Evolutionary conservation across 805 yeast species (phyloP).

Genomic region (Danielia oregonensis): DNA sequence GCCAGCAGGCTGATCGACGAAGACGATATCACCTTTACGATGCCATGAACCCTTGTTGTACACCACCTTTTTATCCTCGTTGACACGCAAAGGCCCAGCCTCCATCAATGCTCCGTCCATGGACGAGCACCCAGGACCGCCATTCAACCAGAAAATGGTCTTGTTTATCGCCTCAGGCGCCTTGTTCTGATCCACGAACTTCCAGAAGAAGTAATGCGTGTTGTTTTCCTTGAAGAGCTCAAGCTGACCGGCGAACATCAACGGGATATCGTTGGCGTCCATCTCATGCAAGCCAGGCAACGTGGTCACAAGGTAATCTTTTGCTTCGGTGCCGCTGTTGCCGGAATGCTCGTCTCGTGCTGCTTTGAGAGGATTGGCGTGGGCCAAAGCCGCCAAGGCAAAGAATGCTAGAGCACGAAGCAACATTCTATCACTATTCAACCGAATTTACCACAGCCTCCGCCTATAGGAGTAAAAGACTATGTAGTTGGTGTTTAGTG

Average conservation of each 20-base stretch:
- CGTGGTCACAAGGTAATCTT: conserved; percentile 23
- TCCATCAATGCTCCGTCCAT: conserved; percentile 97
- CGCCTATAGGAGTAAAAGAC: too few species aligned
- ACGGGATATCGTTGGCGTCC: conserved; percentile 34
- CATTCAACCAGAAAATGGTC: conserved; percentile 86
- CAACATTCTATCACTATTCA: too few species aligned
- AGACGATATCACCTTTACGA: conserved; percentile 70
- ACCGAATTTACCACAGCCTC: too few species aligned
- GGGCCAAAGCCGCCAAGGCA: conserved; percentile 4
- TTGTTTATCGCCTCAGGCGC: conserved; percentile 34
- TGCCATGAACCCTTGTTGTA: conserved; percentile 81
- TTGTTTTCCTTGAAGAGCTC: conserved; percentile 50
- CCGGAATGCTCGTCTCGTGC: conserved; percentile 6
- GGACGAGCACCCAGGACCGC: conserved; percentile 98
- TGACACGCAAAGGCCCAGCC: conserved; percentile 79
- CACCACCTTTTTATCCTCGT: conserved; percentile 37
- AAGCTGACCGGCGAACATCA: conserved; percentile 66
- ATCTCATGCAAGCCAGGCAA: conserved; percentile 37
- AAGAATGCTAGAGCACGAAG: conserved; percentile 2
- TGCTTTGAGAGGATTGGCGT: conserved; percentile 13
- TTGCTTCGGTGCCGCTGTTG: conserved; percentile 6
- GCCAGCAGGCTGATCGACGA: conserved; percentile 93
- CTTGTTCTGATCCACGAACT: conserved; percentile 40
- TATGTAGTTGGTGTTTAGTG: too few species aligned
- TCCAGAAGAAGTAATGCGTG: conserved; percentile 77